These are phyloP conservation scores for Protomyces pachydermus DNA, from an alignment of 1,139 yeast genomes.

Conservation along the genomic window DNA sequence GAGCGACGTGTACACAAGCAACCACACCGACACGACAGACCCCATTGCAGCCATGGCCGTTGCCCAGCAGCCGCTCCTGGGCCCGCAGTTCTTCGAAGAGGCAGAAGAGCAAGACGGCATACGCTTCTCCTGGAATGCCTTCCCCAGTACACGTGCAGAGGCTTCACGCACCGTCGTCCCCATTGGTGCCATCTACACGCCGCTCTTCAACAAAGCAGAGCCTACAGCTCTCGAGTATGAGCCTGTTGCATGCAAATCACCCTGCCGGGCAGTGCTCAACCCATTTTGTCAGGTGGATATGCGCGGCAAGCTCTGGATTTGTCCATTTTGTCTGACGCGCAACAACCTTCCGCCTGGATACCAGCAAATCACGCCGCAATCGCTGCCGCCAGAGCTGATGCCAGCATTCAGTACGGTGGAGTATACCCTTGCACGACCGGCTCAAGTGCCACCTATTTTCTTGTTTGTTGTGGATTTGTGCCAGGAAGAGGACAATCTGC, in stretches of 20 bases:
- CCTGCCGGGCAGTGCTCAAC: constrained; percentile 81
- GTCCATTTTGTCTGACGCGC: constrained; percentile 78
- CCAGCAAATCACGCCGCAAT: constrained; percentile 74
- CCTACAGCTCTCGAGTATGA: constrained; percentile 80
- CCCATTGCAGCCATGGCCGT: constrained; percentile 6
- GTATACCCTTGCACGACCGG: constrained; percentile 83
- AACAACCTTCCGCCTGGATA: constrained; percentile 88
- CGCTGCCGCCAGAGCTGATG: constrained; percentile 80
- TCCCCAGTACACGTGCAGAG: constrained; percentile 86
- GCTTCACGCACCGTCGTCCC: constrained; percentile 92
- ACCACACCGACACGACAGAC: too few species aligned
- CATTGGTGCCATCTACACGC: constrained; percentile 89
- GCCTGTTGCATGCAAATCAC: constrained; percentile 78
- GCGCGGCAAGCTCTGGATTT: constrained; percentile 76
- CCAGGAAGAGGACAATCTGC: constrained; percentile 87
- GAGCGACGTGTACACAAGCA: not conserved
- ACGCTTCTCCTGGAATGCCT: constrained; percentile 82
- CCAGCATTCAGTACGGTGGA: constrained; percentile 81
- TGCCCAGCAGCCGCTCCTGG: constrained; percentile 13
- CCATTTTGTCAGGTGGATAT: constrained; percentile 81
- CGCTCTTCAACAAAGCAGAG: constrained; percentile 73
- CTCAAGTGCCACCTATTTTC: constrained; percentile 87
- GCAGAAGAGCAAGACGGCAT: constrained; percentile 86
- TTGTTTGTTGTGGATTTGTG: constrained; percentile 87
- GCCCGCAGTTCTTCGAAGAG: constrained; percentile 52